A percentile compares a stretch with the other conserved stretches of the same genome.
phyloP scores from a whole-genome alignment of 2,329 filamentous ascomycete genomes.

The Calycina herbarum region DNA sequence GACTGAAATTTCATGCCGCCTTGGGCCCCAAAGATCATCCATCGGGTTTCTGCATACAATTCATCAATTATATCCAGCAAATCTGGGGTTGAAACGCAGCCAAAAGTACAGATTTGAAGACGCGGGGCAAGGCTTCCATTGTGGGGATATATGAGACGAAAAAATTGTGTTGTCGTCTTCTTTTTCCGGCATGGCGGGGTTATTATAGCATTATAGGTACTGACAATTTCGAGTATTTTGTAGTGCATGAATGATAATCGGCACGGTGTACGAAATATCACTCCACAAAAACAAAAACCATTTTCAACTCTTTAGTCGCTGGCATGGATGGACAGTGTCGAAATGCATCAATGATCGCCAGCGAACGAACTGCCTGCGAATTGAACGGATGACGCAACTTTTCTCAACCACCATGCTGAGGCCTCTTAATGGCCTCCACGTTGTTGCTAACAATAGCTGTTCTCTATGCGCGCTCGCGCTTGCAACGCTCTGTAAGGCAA shows the following conservation, averaged over 20 bases:
- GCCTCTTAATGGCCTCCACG: neutral
- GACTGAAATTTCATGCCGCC: neutral
- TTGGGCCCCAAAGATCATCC: neutral
- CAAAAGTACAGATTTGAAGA: conserved; percentile 2
- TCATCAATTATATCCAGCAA: conserved; percentile 1
- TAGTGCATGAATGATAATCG: conserved; percentile 20
- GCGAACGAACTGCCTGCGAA: neutral
- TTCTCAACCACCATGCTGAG: neutral
- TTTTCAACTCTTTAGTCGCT: neutral
- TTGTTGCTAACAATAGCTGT: conserved; percentile 4
- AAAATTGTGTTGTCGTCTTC: neutral
- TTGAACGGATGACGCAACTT: conserved; percentile 1
- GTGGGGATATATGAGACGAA: neutral
- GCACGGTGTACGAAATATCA: conserved; percentile 10
- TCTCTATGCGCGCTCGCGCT: neutral
- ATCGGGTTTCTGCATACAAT: neutral
- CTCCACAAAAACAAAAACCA: conserved; percentile 16
- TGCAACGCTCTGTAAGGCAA: neutral
- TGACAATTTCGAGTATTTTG: conserved; percentile 4
- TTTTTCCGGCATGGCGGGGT: neutral
- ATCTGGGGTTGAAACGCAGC: conserved; percentile 1
- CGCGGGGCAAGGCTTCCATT: neutral
- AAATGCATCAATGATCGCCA: neutral
- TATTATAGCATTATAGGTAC: neutral
- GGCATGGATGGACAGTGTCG: neutral